Evolutionary conservation across 805 yeast genomes (phyloP).

Genomic region (Kodamaea leandrae): DNA sequence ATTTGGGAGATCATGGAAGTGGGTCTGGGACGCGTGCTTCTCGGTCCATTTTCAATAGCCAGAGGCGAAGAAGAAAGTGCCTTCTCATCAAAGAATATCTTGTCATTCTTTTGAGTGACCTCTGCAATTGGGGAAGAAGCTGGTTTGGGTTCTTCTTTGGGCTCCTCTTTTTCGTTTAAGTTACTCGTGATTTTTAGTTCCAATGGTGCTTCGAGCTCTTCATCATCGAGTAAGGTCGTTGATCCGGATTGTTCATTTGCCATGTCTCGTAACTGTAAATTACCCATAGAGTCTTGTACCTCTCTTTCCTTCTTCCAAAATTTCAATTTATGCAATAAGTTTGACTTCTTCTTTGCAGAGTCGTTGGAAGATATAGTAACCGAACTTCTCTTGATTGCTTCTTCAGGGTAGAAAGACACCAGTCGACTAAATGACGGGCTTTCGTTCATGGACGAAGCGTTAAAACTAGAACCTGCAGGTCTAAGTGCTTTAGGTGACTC

Average conservation of each 20-base stretch:
- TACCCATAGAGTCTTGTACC: slow-evolving; percentile 5
- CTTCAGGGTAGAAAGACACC: slow-evolving; percentile 25
- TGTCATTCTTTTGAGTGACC: slow-evolving; percentile 6
- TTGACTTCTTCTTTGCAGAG: slow-evolving; percentile 20
- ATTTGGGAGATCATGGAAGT: slow-evolving; percentile 40
- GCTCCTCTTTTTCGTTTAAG: background rate
- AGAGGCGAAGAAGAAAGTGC: slow-evolving; percentile 3
- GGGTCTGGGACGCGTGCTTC: slow-evolving; percentile 29
- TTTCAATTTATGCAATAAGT: slow-evolving; percentile 32
- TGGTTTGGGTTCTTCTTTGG: slow-evolving; percentile 1
- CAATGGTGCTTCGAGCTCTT: slow-evolving; percentile 11
- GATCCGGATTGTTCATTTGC: slow-evolving; percentile 4
- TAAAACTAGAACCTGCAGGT: background rate
- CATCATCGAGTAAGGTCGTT: slow-evolving; percentile 8
- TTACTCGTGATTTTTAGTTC: slow-evolving; percentile 10
- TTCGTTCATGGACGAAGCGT: slow-evolving; percentile 1
- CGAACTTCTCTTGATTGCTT: slow-evolving; percentile 9
- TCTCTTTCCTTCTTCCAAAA: slow-evolving; percentile 34
- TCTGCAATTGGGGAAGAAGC: slow-evolving; percentile 6
- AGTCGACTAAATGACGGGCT: slow-evolving; percentile 15
- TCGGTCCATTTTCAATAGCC: slow-evolving; percentile 4
- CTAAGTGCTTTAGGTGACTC: slow-evolving; percentile 8
- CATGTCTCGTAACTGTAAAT: slow-evolving; percentile 1
- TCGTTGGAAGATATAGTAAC: slow-evolving; percentile 6
- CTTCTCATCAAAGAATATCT: slow-evolving; percentile 6